phyloP scores from a whole-genome alignment of 202 grass and related monocot species.

The Elaeis oleifera region DNA sequence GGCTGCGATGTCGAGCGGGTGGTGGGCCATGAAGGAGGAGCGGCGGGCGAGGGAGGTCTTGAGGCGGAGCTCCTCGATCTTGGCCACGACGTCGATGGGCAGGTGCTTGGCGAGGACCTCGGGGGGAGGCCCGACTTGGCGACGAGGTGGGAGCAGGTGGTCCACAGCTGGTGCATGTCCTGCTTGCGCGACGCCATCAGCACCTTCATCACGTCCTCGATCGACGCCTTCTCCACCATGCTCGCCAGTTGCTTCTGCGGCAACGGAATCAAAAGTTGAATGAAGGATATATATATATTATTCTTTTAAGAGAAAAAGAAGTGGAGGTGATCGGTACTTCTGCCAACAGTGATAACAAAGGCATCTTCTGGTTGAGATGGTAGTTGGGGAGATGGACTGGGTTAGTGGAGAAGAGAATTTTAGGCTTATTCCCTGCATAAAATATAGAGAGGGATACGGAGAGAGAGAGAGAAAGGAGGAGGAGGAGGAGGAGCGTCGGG shows the following conservation, averaged over 20 bases:
- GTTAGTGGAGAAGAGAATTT: no score
- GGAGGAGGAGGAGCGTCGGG: conserved; percentile 10
- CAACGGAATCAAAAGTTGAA: not conserved
- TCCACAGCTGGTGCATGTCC: conserved; percentile 88
- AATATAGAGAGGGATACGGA: conserved; percentile 45
- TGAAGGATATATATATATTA: no score
- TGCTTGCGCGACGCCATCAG: conserved; percentile 84
- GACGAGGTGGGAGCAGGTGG: conserved; percentile 83
- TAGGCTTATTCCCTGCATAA: conserved; percentile 53
- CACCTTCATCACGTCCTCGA: conserved; percentile 99
- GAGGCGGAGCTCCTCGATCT: conserved; percentile 89
- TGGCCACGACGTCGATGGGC: conserved; percentile 70
- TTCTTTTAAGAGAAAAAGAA: no score
- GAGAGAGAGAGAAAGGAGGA: not conserved
- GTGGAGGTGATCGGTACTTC: no score
- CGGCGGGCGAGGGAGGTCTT: conserved; percentile 77
- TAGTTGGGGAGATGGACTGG: no score
- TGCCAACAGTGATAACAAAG: no score
- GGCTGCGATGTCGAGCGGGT: conserved; percentile 37
- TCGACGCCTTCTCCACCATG: conserved; percentile 94
- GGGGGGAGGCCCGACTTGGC: conserved; percentile 89
- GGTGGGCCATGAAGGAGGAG: conserved; percentile 49
- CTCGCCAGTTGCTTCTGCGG: conserved; percentile 84
- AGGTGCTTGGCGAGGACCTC: conserved; percentile 96
- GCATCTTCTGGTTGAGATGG: no score